These are phyloP conservation scores for Septoria petroselini DNA, from an alignment of 2,329 filamentous ascomycete genomes.

Conservation along the genomic window DNA sequence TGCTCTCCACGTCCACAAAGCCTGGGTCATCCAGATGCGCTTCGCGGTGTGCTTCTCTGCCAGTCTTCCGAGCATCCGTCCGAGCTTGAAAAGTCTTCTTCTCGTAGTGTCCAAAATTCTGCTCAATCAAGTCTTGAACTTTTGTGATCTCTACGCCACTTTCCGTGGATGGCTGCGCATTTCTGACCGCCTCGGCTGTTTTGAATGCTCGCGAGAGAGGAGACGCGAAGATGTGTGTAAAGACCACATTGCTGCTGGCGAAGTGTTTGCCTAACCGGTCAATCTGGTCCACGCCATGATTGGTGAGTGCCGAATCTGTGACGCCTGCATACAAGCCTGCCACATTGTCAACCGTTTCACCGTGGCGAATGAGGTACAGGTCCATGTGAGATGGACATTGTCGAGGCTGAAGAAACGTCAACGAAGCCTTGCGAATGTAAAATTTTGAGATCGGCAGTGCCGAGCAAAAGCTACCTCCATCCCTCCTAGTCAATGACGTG, in stretches of 20 bases:
- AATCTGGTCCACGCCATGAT: constrained; percentile 78
- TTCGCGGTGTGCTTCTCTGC: constrained; percentile 42
- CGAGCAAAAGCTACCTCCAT: no score
- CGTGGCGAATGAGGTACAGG: constrained; percentile 47
- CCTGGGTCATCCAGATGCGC: constrained; percentile 42
- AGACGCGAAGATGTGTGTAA: constrained; percentile 72
- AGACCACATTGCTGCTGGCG: constrained; percentile 60
- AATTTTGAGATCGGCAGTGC: no score
- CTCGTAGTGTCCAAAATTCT: constrained; percentile 70
- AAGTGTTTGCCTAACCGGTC: constrained; percentile 66
- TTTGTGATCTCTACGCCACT: constrained; percentile 40
- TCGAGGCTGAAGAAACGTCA: neutral
- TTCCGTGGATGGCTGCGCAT: constrained; percentile 47
- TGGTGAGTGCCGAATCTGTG: constrained; percentile 75
- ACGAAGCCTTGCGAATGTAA: no score
- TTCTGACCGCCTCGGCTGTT: constrained; percentile 65
- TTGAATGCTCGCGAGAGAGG: constrained; percentile 69
- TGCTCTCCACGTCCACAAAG: constrained; percentile 63
- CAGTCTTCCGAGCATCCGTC: constrained; percentile 36
- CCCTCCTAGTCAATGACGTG: no score
- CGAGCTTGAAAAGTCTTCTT: constrained; percentile 56
- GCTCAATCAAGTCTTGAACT: constrained; percentile 61
- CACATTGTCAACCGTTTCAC: constrained; percentile 87
- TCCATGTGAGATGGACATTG: constrained; percentile 2
- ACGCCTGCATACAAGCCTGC: constrained; percentile 72